Percentiles rank a stretch among this genome's conserved stretches.
These are phyloP conservation scores for Stemphylium lycopersici DNA, from an alignment of 2,329 filamentous ascomycete genomes.

Conservation along the genomic window DNA sequence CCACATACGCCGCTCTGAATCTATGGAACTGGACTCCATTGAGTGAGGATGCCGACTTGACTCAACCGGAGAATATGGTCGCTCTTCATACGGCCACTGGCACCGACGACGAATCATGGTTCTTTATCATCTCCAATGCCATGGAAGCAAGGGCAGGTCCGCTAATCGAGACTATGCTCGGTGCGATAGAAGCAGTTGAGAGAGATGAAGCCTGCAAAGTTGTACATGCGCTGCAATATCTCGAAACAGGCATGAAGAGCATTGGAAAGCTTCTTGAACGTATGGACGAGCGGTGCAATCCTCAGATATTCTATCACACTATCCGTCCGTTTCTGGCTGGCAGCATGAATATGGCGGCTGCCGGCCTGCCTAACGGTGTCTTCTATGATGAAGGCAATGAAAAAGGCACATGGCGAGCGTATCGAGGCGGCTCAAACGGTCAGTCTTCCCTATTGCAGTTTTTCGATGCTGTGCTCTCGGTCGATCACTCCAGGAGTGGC, in stretches of 20 bases:
- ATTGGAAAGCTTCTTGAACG: slow-evolving; percentile 51
- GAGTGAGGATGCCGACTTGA: slow-evolving; percentile 27
- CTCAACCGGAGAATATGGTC: slow-evolving; percentile 37
- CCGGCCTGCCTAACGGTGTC: slow-evolving; percentile 58
- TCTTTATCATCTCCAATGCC: slow-evolving; percentile 59
- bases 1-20: slow-evolving; percentile 44
- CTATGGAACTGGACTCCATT: slow-evolving; percentile 44
- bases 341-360: slow-evolving; percentile 60
- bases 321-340: slow-evolving; percentile 60
- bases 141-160: slow-evolving; percentile 59
- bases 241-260: slow-evolving; percentile 52
- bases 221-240: slow-evolving; percentile 48
- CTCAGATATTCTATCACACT: slow-evolving; percentile 58
- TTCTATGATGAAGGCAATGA: slow-evolving; percentile 60
- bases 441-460: slow-evolving; percentile 62
- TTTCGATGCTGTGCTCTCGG: slow-evolving; percentile 59
- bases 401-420: slow-evolving; percentile 57
- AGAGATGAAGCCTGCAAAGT: slow-evolving; percentile 47
- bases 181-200: slow-evolving; percentile 55
- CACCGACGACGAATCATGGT: slow-evolving; percentile 49
- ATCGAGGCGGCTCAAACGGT: slow-evolving; percentile 62
- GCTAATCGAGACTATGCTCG: slow-evolving; percentile 54
- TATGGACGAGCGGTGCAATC: slow-evolving; percentile 59
- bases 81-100: slow-evolving; percentile 42
- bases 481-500: slow-evolving; percentile 54